Percentiles rank a stretch among this genome's conserved stretches.
Evolutionary conservation across 2,329 filamentous ascomycete genomes (phyloP).

Genomic region (Akanthomyces lecanii): DNA sequence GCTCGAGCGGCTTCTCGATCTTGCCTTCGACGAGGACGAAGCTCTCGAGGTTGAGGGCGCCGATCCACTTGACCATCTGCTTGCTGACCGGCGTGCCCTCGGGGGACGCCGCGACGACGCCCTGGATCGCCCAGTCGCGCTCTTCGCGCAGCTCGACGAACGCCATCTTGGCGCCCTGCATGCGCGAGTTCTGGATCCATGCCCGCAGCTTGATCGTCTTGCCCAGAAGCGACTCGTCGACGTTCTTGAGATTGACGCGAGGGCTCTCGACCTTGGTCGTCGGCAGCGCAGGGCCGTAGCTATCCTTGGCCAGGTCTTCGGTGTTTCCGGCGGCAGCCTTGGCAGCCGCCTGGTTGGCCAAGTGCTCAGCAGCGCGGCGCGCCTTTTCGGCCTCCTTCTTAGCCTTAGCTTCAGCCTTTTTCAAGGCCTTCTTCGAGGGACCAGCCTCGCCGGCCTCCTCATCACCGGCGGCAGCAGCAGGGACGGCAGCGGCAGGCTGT

Average conservation of each 20-base stretch:
- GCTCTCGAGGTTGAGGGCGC: slow-evolving; percentile 70
- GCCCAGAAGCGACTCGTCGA: slow-evolving; percentile 62
- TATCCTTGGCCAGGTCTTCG: slow-evolving; percentile 66
- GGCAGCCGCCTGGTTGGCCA: slow-evolving; percentile 65
- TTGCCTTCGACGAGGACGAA: slow-evolving; percentile 76
- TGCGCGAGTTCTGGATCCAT: slow-evolving; percentile 81
- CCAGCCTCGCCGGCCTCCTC: slow-evolving; percentile 24
- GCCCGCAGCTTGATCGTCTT: slow-evolving; percentile 72
- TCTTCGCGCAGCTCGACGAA: slow-evolving; percentile 83
- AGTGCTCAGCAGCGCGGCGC: slow-evolving; percentile 66
- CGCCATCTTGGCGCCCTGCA: slow-evolving; percentile 86
- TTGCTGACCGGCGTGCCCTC: slow-evolving; percentile 63
- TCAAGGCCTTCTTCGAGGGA: slow-evolving; percentile 73
- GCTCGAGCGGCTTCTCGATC: slow-evolving; percentile 77
- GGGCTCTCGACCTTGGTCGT: slow-evolving; percentile 53
- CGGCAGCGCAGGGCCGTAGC: slow-evolving; percentile 70
- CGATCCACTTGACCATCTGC: slow-evolving; percentile 94
- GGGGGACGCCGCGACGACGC: slow-evolving; percentile 67
- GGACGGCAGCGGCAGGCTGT: slow-evolving; percentile 11
- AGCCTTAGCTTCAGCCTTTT: slow-evolving; percentile 81
- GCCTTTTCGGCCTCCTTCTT: slow-evolving; percentile 85
- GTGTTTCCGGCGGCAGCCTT: slow-evolving; percentile 62
- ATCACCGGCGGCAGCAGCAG: slow-evolving; percentile 9
- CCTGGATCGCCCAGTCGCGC: slow-evolving; percentile 74
- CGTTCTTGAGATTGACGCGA: slow-evolving; percentile 55